phyloP scores from a whole-genome alignment of 371 early-diverging fungal species.

The Choanephora cucurbitarum region DNA sequence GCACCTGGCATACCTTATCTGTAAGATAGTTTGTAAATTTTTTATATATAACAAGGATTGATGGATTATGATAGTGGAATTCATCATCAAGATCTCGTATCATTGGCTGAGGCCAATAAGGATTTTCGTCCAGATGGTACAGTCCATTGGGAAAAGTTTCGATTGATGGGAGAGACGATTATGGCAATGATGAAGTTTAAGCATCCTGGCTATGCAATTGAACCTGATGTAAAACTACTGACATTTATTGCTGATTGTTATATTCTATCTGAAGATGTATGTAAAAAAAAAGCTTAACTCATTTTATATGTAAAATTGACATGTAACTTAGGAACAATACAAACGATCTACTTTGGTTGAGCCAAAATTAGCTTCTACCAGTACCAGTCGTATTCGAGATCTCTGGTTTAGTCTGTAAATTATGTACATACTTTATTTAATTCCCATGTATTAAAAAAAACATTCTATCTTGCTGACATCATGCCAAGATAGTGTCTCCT shows the following conservation, averaged over 20 bases:
- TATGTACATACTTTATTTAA: too few relatives aligned
- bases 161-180: constrained; percentile 59
- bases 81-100: constrained; percentile 58
- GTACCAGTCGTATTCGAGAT: constrained; percentile 29
- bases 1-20: constrained; percentile 64
- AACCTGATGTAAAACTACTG: constrained; percentile 36
- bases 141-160: constrained; percentile 66
- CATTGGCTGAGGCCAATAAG: constrained; percentile 61
- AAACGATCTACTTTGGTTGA: constrained; percentile 37
- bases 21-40: constrained; percentile 28
- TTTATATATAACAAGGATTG: not conserved
- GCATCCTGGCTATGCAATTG: constrained; percentile 35
- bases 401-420: constrained; percentile 23
- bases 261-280: constrained; percentile 49
- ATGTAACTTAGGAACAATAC: constrained; percentile 39
- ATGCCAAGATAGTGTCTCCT: too few relatives aligned
- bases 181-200: constrained; percentile 52
- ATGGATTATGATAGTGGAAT: constrained; percentile 41
- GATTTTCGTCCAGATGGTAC: constrained; percentile 57
- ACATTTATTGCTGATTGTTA: constrained; percentile 42
- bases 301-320: too few relatives aligned
- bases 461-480: too few relatives aligned
- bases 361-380: constrained; percentile 28
- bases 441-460: too few relatives aligned
- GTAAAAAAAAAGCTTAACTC: too few relatives aligned